A percentile compares a stretch with the other conserved stretches of the same genome.
These are phyloP conservation scores for Fusarium beomiforme DNA, from an alignment of 2,329 filamentous ascomycete species.

Conservation along the genomic window DNA sequence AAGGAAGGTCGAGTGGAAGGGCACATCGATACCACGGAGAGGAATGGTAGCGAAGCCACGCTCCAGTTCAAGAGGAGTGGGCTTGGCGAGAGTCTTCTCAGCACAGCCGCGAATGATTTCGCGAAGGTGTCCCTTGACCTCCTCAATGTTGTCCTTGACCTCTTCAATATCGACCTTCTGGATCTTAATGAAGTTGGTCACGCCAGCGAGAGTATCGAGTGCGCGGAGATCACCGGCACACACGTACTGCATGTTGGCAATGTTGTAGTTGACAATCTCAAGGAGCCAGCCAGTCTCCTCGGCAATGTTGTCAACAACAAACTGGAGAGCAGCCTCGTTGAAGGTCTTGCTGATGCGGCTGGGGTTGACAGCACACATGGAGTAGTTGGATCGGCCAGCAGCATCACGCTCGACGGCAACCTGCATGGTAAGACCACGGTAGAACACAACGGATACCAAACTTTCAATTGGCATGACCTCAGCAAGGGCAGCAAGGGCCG, in stretches of 20 bases:
- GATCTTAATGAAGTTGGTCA: slow-evolving; percentile 94
- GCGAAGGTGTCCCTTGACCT: slow-evolving; percentile 88
- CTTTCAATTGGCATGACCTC: slow-evolving; percentile 99
- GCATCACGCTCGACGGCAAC: slow-evolving; percentile 97
- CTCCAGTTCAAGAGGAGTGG: slow-evolving; percentile 86
- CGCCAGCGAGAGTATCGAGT: slow-evolving; percentile 77
- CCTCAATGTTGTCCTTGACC: slow-evolving; percentile 88
- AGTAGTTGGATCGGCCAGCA: slow-evolving; percentile 94
- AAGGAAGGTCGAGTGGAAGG: slow-evolving; percentile 98
- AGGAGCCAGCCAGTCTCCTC: slow-evolving; percentile 95
- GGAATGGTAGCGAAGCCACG: slow-evolving; percentile 97
- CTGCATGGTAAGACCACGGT: slow-evolving; percentile 98
- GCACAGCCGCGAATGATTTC: slow-evolving; percentile 92
- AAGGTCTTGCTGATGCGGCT: slow-evolving; percentile 98
- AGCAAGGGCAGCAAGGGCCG: slow-evolving; percentile 91
- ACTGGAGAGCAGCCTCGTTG: slow-evolving; percentile 96
- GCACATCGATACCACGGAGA: slow-evolving; percentile 95
- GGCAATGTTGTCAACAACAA: slow-evolving; percentile 94
- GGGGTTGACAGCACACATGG: slow-evolving; percentile 99
- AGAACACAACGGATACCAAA: slow-evolving; percentile 98
- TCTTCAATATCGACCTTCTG: slow-evolving; percentile 98
- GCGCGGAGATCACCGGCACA: slow-evolving; percentile 76
- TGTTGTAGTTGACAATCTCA: slow-evolving; percentile 98
- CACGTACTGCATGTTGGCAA: slow-evolving; percentile 80
- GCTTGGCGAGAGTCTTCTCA: slow-evolving; percentile 88